phyloP scores from a whole-genome alignment of 495 filamentous ascomycete species.

The Hyaloscypha finlandica region DNA sequence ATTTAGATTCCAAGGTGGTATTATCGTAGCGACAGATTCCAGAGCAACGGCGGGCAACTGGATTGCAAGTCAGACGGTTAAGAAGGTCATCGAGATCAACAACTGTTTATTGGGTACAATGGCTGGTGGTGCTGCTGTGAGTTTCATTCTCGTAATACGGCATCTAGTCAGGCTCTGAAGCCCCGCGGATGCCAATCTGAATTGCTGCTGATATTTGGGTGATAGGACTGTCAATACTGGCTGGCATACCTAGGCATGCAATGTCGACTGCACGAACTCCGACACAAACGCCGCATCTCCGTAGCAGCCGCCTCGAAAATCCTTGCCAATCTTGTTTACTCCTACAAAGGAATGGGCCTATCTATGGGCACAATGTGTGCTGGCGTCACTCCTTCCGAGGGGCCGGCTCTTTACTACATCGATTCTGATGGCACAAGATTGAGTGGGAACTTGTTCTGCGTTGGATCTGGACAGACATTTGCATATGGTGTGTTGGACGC shows the following conservation, averaged over 20 bases:
- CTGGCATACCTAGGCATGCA: constrained; percentile 97
- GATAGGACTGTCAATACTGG: constrained; percentile 98
- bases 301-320: constrained; percentile 98
- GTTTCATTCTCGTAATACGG: constrained; percentile 32
- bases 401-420: constrained; percentile 97
- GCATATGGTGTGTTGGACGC: constrained; percentile 97
- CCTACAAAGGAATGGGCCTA: constrained; percentile 96
- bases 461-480: constrained; percentile 97
- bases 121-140: constrained; percentile 93
- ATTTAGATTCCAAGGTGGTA: constrained; percentile 96
- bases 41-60: constrained; percentile 95
- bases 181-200: background rate
- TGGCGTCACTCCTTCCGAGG: constrained; percentile 94
- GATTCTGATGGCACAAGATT: constrained; percentile 95
- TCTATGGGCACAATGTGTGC: constrained; percentile 99
- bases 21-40: constrained; percentile 97
- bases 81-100: constrained; percentile 98
- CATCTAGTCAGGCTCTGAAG: background rate
- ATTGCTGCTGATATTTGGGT: constrained; percentile 21
- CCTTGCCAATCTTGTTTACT: constrained; percentile 95
- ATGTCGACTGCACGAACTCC: constrained; percentile 97
- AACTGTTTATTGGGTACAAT: constrained; percentile 91
- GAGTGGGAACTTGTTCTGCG: constrained; percentile 94
- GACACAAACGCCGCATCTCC: constrained; percentile 97
- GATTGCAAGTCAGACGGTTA: constrained; percentile 99